These are phyloP conservation scores for Alnus rubra DNA, from an alignment of 306 rosid species.

Conservation along the genomic window DNA sequence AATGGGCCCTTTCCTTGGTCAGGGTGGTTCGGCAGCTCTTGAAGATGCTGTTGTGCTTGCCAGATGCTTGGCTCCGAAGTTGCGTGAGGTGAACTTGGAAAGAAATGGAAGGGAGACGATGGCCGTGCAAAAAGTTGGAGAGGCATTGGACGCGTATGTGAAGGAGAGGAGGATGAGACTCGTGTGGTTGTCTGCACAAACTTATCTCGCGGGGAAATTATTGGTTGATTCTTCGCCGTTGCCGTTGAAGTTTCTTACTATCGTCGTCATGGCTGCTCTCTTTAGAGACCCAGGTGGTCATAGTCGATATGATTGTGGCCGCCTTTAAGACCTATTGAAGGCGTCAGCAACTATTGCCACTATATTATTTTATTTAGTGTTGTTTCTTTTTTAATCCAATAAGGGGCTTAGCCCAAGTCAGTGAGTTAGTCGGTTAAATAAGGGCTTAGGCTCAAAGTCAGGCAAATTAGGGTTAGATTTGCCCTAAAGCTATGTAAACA, in stretches of 20 bases:
- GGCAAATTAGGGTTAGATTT: no score
- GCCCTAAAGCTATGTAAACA: no score
- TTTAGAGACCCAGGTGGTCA: conserved; percentile 16
- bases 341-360: no score
- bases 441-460: no score
- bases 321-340: not conserved
- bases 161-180: conserved; percentile 57
- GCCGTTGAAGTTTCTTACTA: conserved; percentile 12
- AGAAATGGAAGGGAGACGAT: not conserved
- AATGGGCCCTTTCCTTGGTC: conserved; percentile 67
- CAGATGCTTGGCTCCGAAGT: conserved; percentile 38
- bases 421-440: no score
- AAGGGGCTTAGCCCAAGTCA: no score
- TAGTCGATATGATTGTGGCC: conserved; percentile 32
- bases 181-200: conserved; percentile 42
- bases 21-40: conserved; percentile 57
- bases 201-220: conserved; percentile 41
- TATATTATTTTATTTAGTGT: no score
- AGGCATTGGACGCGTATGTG: conserved; percentile 48
- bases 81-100: not conserved
- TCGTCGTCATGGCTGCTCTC: not conserved
- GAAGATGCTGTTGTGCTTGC: conserved; percentile 63
- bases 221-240: conserved; percentile 26
- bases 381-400: no score
- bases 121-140: conserved; percentile 3